phyloP scores from a whole-genome alignment of 257 asterid species.

The Ilex asprella region DNA sequence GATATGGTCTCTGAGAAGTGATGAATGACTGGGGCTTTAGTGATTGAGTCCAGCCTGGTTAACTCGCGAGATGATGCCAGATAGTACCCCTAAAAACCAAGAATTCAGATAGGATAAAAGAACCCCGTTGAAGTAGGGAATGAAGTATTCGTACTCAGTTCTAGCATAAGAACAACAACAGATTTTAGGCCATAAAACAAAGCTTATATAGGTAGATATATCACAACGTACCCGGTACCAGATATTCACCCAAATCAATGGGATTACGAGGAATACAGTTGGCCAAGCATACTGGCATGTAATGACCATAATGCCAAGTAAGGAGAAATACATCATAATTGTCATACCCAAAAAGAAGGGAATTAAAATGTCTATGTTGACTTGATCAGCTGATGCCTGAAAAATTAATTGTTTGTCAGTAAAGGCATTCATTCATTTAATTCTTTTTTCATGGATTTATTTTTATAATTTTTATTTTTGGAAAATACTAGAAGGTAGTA shows the following conservation, averaged over 20 bases:
- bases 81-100: constrained; percentile 42
- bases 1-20: constrained; percentile 66
- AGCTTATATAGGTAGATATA: too few species aligned
- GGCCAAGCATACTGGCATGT: constrained; percentile 70
- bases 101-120: neutral
- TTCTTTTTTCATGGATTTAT: neutral
- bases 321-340: constrained; percentile 27
- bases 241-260: constrained; percentile 52
- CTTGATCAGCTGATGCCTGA: constrained; percentile 67
- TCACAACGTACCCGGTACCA: constrained; percentile 58
- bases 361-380: constrained; percentile 39
- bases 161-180: too few species aligned
- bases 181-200: too few species aligned
- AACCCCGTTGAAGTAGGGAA: too few species aligned
- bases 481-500: neutral
- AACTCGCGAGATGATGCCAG: constrained; percentile 66
- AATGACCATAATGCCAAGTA: constrained; percentile 39
- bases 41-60: constrained; percentile 57
- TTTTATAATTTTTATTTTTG: too few species aligned
- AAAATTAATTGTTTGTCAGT: neutral
- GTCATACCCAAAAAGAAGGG: constrained; percentile 38
- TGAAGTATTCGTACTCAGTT: too few species aligned
- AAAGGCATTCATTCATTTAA: neutral
- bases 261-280: constrained; percentile 43
- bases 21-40: constrained; percentile 71